Percentiles rank a stretch among this genome's conserved stretches.
phyloP scores from a whole-genome alignment of 352 stramenopile species.

The Thalassiosira livingstoniorum region DNA sequence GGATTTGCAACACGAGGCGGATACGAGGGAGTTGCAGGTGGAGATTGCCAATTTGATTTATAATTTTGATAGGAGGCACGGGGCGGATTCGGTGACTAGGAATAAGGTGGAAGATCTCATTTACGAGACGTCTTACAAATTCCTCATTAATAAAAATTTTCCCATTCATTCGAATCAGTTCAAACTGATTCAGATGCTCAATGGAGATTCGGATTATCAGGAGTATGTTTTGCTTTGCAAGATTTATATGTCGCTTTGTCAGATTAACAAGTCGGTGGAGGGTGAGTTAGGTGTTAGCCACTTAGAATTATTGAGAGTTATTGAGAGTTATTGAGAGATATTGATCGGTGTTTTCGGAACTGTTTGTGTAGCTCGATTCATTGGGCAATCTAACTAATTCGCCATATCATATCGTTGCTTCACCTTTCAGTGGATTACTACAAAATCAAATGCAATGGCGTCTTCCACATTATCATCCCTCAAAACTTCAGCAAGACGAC shows the following conservation, averaged over 20 bases:
- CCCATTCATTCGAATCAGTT: constrained; percentile 61
- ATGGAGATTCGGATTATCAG: constrained; percentile 70
- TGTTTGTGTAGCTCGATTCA: no score
- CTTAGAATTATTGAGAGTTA: no score
- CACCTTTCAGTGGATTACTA: constrained; percentile 81
- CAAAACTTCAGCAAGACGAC: constrained; percentile 73
- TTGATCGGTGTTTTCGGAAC: no score
- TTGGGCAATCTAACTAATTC: no score
- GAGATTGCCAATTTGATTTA: constrained; percentile 74
- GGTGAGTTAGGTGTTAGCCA: no score
- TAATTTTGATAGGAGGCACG: constrained; percentile 69
- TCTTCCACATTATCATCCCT: constrained; percentile 73
- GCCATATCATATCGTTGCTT: no score
- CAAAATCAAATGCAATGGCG: constrained; percentile 68
- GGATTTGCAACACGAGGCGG: constrained; percentile 66
- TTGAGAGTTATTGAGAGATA: no score
- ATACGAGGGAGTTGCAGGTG: constrained; percentile 68
- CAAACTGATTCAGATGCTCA: constrained; percentile 74
- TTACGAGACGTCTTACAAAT: constrained; percentile 75
- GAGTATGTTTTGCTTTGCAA: constrained; percentile 75
- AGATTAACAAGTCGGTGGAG: constrained; percentile 76
- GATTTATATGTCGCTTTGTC: constrained; percentile 77
- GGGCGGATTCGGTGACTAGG: constrained; percentile 59
- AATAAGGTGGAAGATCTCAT: constrained; percentile 75
- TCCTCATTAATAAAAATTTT: constrained; percentile 75